A percentile compares a stretch with the other conserved stretches of the same genome.
These are phyloP conservation scores for Chrysosporium keratinophilum DNA, from an alignment of 2,329 filamentous ascomycete species.

Conservation along the genomic window DNA sequence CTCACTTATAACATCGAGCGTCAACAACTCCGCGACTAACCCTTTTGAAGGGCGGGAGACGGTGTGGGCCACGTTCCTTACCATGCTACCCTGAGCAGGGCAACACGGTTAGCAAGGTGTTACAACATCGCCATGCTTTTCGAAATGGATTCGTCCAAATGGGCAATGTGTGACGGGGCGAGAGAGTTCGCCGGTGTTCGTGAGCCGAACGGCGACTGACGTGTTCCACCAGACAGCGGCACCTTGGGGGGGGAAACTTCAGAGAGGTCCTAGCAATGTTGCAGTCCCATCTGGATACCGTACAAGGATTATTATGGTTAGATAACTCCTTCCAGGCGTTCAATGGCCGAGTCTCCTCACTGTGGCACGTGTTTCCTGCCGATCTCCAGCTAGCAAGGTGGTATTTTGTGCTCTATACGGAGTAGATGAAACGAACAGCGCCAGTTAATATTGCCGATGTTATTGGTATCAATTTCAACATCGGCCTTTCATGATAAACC, in stretches of 20 bases:
- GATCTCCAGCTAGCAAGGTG: no score
- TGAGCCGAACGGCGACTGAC: not conserved
- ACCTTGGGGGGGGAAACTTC: not conserved
- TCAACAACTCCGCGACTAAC: not conserved
- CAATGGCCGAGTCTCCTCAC: not conserved
- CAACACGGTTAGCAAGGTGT: not conserved
- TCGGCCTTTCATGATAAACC: no score
- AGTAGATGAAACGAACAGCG: no score
- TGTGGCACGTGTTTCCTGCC: not conserved
- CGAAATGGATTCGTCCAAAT: not conserved
- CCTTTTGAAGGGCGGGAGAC: not conserved
- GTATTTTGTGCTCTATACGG: no score
- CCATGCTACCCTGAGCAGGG: not conserved
- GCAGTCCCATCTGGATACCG: not conserved
- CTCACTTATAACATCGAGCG: not conserved
- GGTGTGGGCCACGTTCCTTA: not conserved
- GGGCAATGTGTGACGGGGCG: not conserved
- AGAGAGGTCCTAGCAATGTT: slow-evolving; percentile 2
- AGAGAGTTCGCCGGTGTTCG: not conserved
- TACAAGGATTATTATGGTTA: not conserved
- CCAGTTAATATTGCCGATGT: no score
- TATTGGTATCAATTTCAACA: no score
- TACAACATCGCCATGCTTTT: not conserved
- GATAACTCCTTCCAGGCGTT: not conserved
- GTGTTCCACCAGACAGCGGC: not conserved